Evolutionary conservation across 176 grass and related monocot species (phyloP), one percentile per base, ranked within the genome.

Genomic region (Chloris gayana): DNA sequence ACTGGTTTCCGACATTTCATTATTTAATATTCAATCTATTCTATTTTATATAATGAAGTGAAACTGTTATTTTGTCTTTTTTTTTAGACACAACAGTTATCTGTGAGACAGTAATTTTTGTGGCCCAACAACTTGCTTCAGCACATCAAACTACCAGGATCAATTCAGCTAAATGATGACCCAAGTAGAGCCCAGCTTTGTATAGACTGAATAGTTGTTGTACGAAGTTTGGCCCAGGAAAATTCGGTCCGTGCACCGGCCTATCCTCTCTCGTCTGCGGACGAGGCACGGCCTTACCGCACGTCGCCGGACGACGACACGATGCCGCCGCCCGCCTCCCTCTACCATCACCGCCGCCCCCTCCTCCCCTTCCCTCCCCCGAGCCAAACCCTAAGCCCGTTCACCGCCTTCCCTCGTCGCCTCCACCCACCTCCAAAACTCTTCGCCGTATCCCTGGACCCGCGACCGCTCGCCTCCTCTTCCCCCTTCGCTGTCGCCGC

Each of bases 191-290:
- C 62, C 70, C 49, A 68, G 44, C 41, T 18, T 4, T 50, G 3
- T 18, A 27, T n/a, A n/a, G n/a, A n/a, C n/a, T n/a, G n/a, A n/a
- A n/a, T n/a, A n/a, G n/a, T n/a, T n/a, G n/a, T n/a, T n/a, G n/a
- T n/a, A n/a, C n/a, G 19, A 63, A 64, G 12, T 27, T 11, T 14
- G 49, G 51, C 47, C 80, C 80, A 88, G 38, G 12, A 8, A 9
- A 37, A 26, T 26, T 58, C 14, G 27, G 46, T 65, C n/a, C n/a
- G n/a, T n/a, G n/a, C n/a, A n/a, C n/a, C n/a, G n/a, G n/a, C 14
- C 64, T 25, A 80, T 83, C 80, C n/a, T n/a, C 90, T 74, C 69
- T 92, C 80, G 56, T n/a, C 56, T 67, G 46, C 83, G 34, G 77
- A 24, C 53, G 64, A 69, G 69, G 81, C 49, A 34, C 59, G 73